Conservation (phyloP, 1,284 basidiomycete genomes). For the Anthracocystis walkeri region DNA sequence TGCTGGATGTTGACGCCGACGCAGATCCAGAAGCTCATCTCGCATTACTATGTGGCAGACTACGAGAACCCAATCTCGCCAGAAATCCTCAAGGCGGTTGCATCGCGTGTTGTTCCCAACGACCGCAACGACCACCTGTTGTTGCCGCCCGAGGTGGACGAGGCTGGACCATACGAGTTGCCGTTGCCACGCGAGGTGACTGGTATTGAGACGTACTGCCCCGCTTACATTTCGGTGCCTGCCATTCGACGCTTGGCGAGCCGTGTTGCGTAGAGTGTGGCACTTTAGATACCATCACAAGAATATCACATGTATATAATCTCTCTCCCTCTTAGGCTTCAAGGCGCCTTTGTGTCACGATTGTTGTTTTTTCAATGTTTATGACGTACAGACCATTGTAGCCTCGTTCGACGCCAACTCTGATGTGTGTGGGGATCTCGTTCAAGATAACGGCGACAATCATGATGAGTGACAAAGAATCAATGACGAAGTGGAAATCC, state of each 20-base stretch:
- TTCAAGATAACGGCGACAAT: no score
- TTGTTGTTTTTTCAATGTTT: background rate
- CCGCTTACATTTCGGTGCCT: constrained; percentile 67
- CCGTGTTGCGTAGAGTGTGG: constrained; percentile 59
- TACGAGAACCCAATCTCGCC: constrained; percentile 76
- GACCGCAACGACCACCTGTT: constrained; percentile 69
- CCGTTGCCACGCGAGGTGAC: constrained; percentile 68
- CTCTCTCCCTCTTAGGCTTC: background rate
- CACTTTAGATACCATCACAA: constrained; percentile 4
- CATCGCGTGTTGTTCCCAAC: constrained; percentile 67
- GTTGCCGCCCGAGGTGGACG: constrained; percentile 68
- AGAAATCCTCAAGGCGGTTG: constrained; percentile 69
- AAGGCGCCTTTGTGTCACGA: constrained; percentile 8
- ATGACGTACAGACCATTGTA: background rate
- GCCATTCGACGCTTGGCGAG: constrained; percentile 64
- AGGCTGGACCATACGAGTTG: constrained; percentile 68
- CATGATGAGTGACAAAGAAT: no score
- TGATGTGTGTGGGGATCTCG: no score
- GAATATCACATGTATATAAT: background rate
- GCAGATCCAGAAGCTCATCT: constrained; percentile 98
- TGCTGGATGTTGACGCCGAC: constrained; percentile 99
- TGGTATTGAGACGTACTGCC: constrained; percentile 69
- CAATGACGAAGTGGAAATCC: no score
- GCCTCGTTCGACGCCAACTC: background rate
- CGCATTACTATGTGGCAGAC: constrained; percentile 98